Evolutionary conservation across 345 rosid species (phyloP).

Genomic region (Physaria fendleri): DNA sequence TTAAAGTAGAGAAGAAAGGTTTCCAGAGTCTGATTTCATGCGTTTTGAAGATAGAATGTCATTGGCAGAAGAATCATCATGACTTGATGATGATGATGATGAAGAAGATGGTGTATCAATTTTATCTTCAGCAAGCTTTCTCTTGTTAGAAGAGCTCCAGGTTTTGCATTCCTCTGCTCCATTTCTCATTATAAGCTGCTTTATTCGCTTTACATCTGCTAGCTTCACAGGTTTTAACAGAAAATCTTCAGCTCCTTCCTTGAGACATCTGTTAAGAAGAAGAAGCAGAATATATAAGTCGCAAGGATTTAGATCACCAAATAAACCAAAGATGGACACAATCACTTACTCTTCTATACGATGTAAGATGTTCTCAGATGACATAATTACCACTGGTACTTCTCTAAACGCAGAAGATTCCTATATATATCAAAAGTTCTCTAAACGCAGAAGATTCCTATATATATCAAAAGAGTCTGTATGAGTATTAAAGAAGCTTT

Average conservation of each 20-base stretch:
- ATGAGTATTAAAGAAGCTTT: neutral
- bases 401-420: constrained; percentile 62
- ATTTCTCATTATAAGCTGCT: constrained; percentile 37
- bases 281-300: too few relatives aligned
- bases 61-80: neutral
- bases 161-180: constrained; percentile 31
- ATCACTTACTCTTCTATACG: constrained; percentile 56
- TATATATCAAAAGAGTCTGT: neutral
- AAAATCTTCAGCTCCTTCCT: constrained; percentile 88
- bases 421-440: constrained; percentile 41
- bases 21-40: constrained; percentile 10
- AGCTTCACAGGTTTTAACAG: constrained; percentile 72
- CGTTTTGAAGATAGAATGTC: constrained; percentile 13
- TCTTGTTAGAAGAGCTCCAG: constrained; percentile 27
- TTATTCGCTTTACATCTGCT: constrained; percentile 61
- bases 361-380: constrained; percentile 67
- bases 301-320: too few relatives aligned
- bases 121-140: constrained; percentile 27
- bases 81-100: constrained; percentile 9
- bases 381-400: constrained; percentile 78
- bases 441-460: constrained; percentile 66
- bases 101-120: constrained; percentile 13
- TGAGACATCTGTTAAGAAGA: constrained; percentile 47
- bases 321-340: too few relatives aligned
- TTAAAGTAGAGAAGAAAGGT: neutral